A percentile compares a stretch with the other conserved stretches of the same genome.
These are phyloP conservation scores for Leccinum obscurum DNA, from an alignment of 768 basidiomycete species.

Conservation along the genomic window DNA sequence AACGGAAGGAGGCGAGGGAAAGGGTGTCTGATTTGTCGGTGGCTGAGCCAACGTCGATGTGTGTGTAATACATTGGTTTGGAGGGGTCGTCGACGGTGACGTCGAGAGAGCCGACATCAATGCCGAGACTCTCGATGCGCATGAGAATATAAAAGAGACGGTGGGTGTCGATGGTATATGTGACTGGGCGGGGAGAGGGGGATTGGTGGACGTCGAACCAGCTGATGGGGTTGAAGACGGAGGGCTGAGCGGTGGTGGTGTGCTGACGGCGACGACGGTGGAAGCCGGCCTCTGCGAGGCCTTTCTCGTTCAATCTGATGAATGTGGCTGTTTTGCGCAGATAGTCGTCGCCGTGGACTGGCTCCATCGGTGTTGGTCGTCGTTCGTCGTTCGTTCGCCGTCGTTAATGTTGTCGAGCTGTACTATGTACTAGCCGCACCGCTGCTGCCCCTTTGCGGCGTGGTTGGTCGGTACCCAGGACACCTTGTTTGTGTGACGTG, in stretches of 20 bases:
- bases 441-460: constrained; percentile 22
- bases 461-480: constrained; percentile 26
- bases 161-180: constrained; percentile 73
- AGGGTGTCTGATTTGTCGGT: constrained; percentile 70
- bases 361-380: constrained; percentile 39
- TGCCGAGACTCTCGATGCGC: constrained; percentile 78
- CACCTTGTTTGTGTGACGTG: constrained; percentile 19
- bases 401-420: constrained; percentile 1
- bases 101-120: constrained; percentile 79
- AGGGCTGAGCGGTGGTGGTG: constrained; percentile 33
- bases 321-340: constrained; percentile 67
- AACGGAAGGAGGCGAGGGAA: constrained; percentile 73
- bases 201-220: constrained; percentile 49
- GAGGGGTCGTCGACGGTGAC: constrained; percentile 70
- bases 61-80: constrained; percentile 74
- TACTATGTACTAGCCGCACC: constrained; percentile 8
- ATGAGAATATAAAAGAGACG: constrained; percentile 88
- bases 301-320: constrained; percentile 70
- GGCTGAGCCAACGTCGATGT: constrained; percentile 44
- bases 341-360: constrained; percentile 74
- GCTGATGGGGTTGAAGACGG: constrained; percentile 59
- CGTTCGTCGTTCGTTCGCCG: constrained; percentile 9
- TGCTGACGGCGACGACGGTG: constrained; percentile 47
- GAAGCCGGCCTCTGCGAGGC: constrained; percentile 64
- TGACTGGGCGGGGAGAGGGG: constrained; percentile 53